Evolutionary conservation across 2,329 filamentous ascomycete species (phyloP), one percentile per base, ranked within the genome.

Genomic region (Rhinocladiella similis): DNA sequence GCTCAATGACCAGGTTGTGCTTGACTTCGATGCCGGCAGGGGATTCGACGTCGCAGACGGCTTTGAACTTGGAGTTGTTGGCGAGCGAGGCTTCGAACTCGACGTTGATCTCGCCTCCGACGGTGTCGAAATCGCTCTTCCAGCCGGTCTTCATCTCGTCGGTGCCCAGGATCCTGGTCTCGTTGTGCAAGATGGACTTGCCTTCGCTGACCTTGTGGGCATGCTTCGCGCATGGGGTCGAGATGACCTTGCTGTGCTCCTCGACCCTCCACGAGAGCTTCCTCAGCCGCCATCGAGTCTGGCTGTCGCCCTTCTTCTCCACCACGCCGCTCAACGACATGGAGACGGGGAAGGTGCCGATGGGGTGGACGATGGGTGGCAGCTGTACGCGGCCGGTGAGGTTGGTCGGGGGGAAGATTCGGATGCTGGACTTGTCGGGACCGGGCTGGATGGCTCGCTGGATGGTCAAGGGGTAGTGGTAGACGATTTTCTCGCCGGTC

Each of bases 401-500:
- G 75, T 96, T 94, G 64, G 94, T 99, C 0, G 94, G 93, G 47
- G 93, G 94, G 75, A 99, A 99, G 68, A 97, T 89, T 68, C 93
- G 90, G 61, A 96, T 86, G 14, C 90, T 95, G 74, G 92, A 87
- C 74, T 95, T 93, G 59, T 95, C 91, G 51, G 83, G 80, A 47
- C 91, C 89, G 2, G 90, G 84, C 51, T 88, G 81, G 22, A 97
- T 83, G 33, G 91, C 89, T 60, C 93, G 89, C 75, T 87, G 87
- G 64, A 97, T 82, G 53, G 86, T 80, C 43, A 97, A 78, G 9
- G 82, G 81, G 66, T 85, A 84, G 60, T 83, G 81, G 67, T 90
- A 83, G 64, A 80, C 84, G 68, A 90, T 80, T 57, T 80, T 80
- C 63, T 85, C 84, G 57, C 80, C 82, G 50, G 80, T 82, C 35